Evolutionary conservation across 164 flowering plant genomes (phyloP), one percentile per base, ranked within the genome.

Genomic region (Warburgia ugandensis): DNA sequence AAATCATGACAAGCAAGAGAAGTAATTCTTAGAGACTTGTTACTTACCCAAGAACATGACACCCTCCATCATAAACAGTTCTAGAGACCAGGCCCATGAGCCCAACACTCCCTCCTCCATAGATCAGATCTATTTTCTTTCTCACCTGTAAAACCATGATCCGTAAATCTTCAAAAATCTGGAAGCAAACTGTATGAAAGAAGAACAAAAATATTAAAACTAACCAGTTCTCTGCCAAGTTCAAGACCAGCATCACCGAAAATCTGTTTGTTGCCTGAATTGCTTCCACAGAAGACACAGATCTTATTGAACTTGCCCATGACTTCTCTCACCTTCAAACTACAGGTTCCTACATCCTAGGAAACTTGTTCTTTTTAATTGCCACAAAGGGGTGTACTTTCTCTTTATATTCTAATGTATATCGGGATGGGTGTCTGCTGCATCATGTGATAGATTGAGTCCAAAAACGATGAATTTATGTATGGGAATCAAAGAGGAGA

Each of bases 71-170:
- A 48, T 28, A 50, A 35, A 74, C 75, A 23, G 64, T 54, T 48
- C 68, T 61, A 45, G 78, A 65, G 29, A 74, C 64, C 52, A 68
- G 44, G 2, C 78, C 78, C 78, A 74, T 74, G 19, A 70, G 65
- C 23, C 78, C 78, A 46, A 74, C 14, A 54, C 75, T 70, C 10
- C 73, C 75, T 50, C 78, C 78, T 45, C 78, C 78, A 57, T 74
- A 74, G 8, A 74, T 38, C 41, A 70, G 52, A 65, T 74, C 71
- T 50, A 70, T 65, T 47, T 70, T 65, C 49, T 71, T 74, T 53
- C 53, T 51, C 11, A 73, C 77, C 77, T 73, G 66, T 29, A 60
- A 45, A 45, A 45, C 12, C 49, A 31, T 33, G 6, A n/a, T 32
- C 42, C 26, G 11, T 11, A 10, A 31, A 42, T 0, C 0, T 7